phyloP scores from a whole-genome alignment of 2,329 filamentous ascomycete genomes.

The Zasmidium citrigriseum region DNA sequence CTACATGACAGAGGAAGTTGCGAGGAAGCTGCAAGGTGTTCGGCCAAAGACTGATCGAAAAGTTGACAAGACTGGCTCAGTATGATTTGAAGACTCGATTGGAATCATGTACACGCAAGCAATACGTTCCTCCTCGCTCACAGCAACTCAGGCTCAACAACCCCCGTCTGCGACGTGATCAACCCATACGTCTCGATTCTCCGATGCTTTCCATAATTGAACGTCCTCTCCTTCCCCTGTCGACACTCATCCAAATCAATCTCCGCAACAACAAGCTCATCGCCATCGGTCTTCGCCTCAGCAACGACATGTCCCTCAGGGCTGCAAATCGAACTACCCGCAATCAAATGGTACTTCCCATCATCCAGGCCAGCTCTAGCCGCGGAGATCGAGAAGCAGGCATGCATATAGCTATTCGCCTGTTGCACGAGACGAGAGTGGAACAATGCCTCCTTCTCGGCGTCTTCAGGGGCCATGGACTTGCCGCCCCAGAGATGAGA shows the following conservation, averaged over 20 bases:
- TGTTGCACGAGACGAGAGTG: constrained; percentile 56
- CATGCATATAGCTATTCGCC: constrained; percentile 56
- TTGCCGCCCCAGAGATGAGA: constrained; percentile 48
- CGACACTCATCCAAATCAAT: constrained; percentile 52
- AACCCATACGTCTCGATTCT: constrained; percentile 47
- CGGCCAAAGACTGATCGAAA: not conserved
- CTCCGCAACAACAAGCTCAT: constrained; percentile 55
- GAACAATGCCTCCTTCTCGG: constrained; percentile 51
- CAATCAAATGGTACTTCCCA: constrained; percentile 53
- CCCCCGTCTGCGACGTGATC: constrained; percentile 45
- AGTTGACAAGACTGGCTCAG: not conserved
- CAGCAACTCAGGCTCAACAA: constrained; percentile 39
- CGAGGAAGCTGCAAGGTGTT: constrained; percentile 17
- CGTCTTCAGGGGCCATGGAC: constrained; percentile 46
- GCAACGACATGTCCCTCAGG: constrained; percentile 54
- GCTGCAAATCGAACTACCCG: constrained; percentile 50
- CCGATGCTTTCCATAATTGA: constrained; percentile 49
- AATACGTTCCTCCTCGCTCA: constrained; percentile 9
- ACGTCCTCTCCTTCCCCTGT: constrained; percentile 50
- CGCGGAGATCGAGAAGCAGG: constrained; percentile 52
- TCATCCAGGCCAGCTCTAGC: constrained; percentile 56
- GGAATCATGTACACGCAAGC: not conserved
- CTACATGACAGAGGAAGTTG: constrained; percentile 20
- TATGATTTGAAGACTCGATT: not conserved
- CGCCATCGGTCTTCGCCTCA: constrained; percentile 49